Base-by-base conservation (phyloP, 441 rosid genomes). In the Corymbia calophylla region DNA sequence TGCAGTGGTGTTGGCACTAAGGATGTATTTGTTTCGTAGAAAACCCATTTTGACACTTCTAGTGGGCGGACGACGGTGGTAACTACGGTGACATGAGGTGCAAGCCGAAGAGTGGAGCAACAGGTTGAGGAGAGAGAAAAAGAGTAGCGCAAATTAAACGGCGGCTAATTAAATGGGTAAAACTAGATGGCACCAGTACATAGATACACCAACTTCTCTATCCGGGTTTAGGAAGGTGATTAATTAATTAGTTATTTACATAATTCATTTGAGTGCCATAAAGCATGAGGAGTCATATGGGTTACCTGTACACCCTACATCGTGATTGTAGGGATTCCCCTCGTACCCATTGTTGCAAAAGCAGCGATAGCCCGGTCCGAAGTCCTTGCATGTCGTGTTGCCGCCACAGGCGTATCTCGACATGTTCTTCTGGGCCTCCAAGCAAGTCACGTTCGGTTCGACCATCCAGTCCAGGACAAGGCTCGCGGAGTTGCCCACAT, bases 381-480 rank as follows among this genome's bases (percentile, higher is more conserved):
- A 51, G 16, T 4, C 1, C 14, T 2, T 10, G 13, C 53, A 49
- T 4, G 6, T 13, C 53, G 53, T 10, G 18, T 56, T 8, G 11
- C 8, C 2, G 1, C 27, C 60, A 23, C 27, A 56, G 60, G 60
- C 60, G 21, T 8, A 56, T 27, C 27, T 56, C 60, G 27, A 3
- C 12, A 0, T 1, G 9, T 29, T 1, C 2, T 0, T 0, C 32
- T 1, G 6, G 9, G 70, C 70, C 35, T 0, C 0, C 0, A 0
- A 1, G 19, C 70, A 64, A 0, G 0, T 14, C 5, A 0, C 9
- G 35, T 14, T 2, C 0, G 12, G 9, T 56, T 56, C 29, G 60
- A 56, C 60, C 29, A 23, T 56, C 60, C 60, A 56, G 60, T 56
- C 60, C 60, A 56, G 29, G 23, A 56, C 60, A 21, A 56, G 60